Conservation (phyloP, 106 monocot species). For the Dioscorea alata region DNA sequence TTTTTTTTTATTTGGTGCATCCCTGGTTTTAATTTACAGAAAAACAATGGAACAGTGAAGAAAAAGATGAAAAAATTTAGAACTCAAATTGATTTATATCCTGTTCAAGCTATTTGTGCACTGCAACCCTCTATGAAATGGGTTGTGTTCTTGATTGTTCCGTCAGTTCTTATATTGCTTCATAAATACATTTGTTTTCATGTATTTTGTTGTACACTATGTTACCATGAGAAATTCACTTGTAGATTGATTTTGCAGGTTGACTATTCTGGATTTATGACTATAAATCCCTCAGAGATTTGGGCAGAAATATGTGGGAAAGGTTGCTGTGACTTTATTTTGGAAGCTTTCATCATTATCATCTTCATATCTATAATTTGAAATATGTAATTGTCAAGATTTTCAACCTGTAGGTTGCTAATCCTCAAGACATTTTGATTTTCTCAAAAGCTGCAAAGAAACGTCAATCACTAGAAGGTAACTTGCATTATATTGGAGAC, state of each 20-base stretch:
- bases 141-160: too few relatives aligned
- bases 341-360: neutral
- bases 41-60: too few relatives aligned
- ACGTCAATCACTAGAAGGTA: constrained; percentile 73
- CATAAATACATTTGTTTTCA: too few relatives aligned
- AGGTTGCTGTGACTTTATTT: constrained; percentile 43
- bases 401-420: constrained; percentile 62
- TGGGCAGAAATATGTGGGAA: constrained; percentile 98
- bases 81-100: too few relatives aligned
- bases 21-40: too few relatives aligned
- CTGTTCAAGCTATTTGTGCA: too few relatives aligned
- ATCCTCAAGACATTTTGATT: constrained; percentile 98
- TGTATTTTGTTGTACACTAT: neutral
- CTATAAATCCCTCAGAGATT: constrained; percentile 99
- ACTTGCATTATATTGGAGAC: neutral
- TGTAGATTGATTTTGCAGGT: constrained; percentile 46
- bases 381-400: constrained; percentile 5
- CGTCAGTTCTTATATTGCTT: too few relatives aligned
- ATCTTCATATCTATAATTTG: neutral
- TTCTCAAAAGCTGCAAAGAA: constrained; percentile 96
- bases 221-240: constrained; percentile 1
- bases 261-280: constrained; percentile 98
- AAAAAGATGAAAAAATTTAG: too few relatives aligned
- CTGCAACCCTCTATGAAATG: too few relatives aligned
- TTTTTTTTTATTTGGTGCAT: too few relatives aligned